These are phyloP conservation scores for Salix viminalis DNA, from an alignment of 345 rosid species.

Conservation along the genomic window DNA sequence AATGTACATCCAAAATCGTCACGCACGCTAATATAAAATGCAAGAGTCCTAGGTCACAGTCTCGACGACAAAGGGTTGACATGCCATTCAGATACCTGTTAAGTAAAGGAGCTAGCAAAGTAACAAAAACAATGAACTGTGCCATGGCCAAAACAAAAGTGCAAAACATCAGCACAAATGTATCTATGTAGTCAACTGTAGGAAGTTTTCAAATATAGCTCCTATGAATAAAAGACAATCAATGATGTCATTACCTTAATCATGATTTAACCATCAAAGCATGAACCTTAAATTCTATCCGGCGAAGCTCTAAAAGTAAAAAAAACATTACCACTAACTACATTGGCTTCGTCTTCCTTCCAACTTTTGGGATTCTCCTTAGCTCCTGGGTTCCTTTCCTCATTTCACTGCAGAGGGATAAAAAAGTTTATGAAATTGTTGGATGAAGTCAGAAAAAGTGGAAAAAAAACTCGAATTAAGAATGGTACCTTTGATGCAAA, in stretches of 20 bases:
- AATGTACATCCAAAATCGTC: not conserved
- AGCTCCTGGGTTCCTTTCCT: slow-evolving; percentile 69
- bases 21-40: not conserved
- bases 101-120: not conserved
- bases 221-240: not conserved
- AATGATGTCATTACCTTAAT: not conserved
- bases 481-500: slow-evolving; percentile 63
- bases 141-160: not conserved
- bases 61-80: not conserved
- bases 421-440: slow-evolving; percentile 8
- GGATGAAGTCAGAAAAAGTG: slow-evolving; percentile 10
- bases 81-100: not conserved
- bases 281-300: not conserved
- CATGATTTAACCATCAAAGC: not conserved
- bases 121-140: not conserved
- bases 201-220: not conserved
- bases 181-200: not conserved
- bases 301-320: not conserved
- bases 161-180: not conserved
- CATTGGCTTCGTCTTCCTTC: slow-evolving; percentile 49
- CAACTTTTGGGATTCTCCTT: slow-evolving; percentile 59
- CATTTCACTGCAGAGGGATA: slow-evolving; percentile 51
- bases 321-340: slow-evolving; percentile 6
- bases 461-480: not conserved
- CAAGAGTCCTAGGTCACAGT: not conserved